Conservation (phyloP, 139 green algal genomes). For the Parachlorella kessleri region DNA sequence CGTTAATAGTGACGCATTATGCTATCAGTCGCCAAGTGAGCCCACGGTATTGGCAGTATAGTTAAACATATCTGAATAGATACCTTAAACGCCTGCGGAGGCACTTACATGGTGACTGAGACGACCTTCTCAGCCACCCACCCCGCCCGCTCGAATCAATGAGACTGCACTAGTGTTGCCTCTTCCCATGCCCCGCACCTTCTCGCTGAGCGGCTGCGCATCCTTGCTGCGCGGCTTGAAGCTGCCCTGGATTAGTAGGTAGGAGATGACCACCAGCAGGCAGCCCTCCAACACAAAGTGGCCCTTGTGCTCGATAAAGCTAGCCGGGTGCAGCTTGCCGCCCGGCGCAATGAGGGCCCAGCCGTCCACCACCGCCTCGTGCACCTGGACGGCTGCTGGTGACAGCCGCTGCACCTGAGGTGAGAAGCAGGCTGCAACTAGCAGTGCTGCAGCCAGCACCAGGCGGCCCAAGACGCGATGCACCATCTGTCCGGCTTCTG, state of each 20-base stretch:
- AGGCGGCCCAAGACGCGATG: not conserved
- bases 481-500: not conserved
- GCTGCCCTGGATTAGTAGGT: conserved; percentile 71
- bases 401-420: not conserved
- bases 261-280: conserved; percentile 75
- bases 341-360: conserved; percentile 79
- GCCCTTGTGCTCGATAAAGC: conserved; percentile 81
- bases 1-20: too few species aligned
- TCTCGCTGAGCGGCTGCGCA: conserved; percentile 74
- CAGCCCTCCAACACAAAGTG: conserved; percentile 81
- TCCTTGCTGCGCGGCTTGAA: conserved; percentile 52
- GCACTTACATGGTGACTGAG: too few species aligned
- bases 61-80: too few species aligned
- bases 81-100: too few species aligned
- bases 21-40: too few species aligned
- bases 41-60: too few species aligned
- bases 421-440: not conserved
- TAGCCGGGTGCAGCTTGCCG: conserved; percentile 73
- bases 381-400: not conserved
- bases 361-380: conserved; percentile 36
- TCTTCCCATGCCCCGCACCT: conserved; percentile 57
- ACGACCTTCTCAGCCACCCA: too few species aligned
- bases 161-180: too few species aligned
- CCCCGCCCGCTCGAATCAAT: too few species aligned
- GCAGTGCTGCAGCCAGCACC: not conserved